These are phyloP conservation scores for Pedinophyceae sp. DNA, from an alignment of 139 green algal species.

Conservation along the genomic window DNA sequence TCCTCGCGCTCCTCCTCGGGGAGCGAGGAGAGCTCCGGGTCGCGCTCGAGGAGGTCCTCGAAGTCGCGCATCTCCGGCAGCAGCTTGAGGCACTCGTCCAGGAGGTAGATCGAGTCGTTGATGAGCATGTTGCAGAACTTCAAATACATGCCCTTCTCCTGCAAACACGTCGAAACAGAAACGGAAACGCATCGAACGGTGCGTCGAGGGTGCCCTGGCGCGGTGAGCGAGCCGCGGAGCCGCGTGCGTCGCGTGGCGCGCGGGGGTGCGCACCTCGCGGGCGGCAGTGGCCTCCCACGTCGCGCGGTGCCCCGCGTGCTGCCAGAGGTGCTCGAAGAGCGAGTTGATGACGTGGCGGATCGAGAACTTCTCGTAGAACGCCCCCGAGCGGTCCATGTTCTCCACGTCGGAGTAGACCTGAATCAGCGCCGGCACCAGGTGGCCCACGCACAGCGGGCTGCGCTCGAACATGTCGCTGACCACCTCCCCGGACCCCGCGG, in stretches of 20 bases:
- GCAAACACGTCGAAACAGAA: too few relatives aligned
- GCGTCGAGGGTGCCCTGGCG: too few relatives aligned
- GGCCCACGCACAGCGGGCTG: slow-evolving; percentile 15
- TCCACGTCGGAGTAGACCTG: slow-evolving; percentile 32
- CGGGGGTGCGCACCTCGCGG: too few relatives aligned
- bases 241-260: too few relatives aligned
- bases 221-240: too few relatives aligned
- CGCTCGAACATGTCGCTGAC: slow-evolving; percentile 37
- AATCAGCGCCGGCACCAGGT: slow-evolving; percentile 26
- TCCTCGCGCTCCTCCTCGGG: slow-evolving; percentile 25
- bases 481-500: too few relatives aligned
- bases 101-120: slow-evolving; percentile 77
- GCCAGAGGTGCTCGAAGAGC: slow-evolving; percentile 77
- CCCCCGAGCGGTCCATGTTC: slow-evolving; percentile 11
- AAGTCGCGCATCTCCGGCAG: slow-evolving; percentile 61
- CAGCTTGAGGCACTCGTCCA: slow-evolving; percentile 76
- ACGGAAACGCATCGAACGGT: too few relatives aligned
- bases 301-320: slow-evolving; percentile 31
- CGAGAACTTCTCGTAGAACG: slow-evolving; percentile 93
- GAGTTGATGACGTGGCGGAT: slow-evolving; percentile 63
- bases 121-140: slow-evolving; percentile 83
- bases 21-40: slow-evolving; percentile 21
- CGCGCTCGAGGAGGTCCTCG: too few relatives aligned
- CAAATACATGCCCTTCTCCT: slow-evolving; percentile 41
- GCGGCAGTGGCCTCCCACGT: slow-evolving; percentile 12